Evolutionary conservation across 192 early-diverging fungal genomes (phyloP).

Genomic region (Mortierella antarctica): DNA sequence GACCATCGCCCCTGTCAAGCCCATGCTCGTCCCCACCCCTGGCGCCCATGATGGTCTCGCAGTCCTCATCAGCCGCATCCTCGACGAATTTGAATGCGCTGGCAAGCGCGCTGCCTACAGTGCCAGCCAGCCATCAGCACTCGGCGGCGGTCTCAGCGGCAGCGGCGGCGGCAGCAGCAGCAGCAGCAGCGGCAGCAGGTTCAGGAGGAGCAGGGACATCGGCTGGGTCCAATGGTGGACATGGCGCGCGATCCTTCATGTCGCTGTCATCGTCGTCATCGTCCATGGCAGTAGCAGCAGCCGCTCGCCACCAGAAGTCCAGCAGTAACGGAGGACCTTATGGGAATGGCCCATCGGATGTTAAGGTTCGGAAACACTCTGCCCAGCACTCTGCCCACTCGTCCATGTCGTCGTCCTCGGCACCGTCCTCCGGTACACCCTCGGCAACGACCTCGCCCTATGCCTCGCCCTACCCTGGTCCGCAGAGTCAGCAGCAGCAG

Average conservation of each 20-base stretch:
- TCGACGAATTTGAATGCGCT: conserved; percentile 13
- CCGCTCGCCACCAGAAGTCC: conserved; percentile 25
- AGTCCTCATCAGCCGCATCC: neutral
- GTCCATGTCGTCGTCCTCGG: conserved; percentile 17
- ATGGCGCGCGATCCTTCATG: conserved; percentile 6
- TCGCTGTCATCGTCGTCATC: conserved; percentile 7
- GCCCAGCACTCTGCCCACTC: conserved; percentile 28
- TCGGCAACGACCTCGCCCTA: conserved; percentile 39
- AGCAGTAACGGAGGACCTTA: conserved; percentile 3
- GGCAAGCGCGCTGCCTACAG: conserved; percentile 34
- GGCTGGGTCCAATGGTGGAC: neutral
- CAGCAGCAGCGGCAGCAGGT: conserved; percentile 12
- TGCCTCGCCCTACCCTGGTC: conserved; percentile 22
- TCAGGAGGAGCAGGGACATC: conserved; percentile 5
- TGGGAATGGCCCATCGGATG: conserved; percentile 1
- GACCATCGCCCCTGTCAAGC: conserved; percentile 38
- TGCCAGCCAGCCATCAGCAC: conserved; percentile 48
- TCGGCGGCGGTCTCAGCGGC: conserved; percentile 48
- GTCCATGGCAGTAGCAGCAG: neutral
- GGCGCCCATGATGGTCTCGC: conserved; percentile 2
- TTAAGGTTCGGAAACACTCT: conserved; percentile 16
- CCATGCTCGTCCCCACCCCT: conserved; percentile 48
- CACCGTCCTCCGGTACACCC: conserved; percentile 30
- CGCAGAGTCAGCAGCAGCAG: neutral
- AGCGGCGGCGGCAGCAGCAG: conserved; percentile 38